Evolutionary conservation across 768 basidiomycete species (phyloP), one percentile per base, ranked within the genome.

Genomic region (Leccinum ochraceum): DNA sequence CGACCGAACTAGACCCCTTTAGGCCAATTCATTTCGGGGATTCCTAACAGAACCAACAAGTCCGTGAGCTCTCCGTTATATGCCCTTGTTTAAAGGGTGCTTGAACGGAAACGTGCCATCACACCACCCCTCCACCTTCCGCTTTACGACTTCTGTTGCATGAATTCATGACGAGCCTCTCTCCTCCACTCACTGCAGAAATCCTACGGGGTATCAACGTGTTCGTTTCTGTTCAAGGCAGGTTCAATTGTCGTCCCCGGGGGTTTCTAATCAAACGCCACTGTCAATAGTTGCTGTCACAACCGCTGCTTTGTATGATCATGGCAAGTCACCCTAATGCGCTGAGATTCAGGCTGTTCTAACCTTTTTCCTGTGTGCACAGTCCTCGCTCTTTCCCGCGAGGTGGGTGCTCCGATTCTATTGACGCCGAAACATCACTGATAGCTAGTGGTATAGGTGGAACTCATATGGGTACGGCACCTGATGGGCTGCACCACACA

Each of bases 401-500:
- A 74, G 63, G 72, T 67, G 54, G 57, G 72, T 58, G 42, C 24
- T 49, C 34, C 48, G 30, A 49, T 4, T 32, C 13, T 26, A 39
- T 26, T 34, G 57, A 10, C 49, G 16, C 20, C n/a, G 51, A 54
- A 51, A 46, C 3, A n/a, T 3, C 24, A 6, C 30, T 59, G 32
- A 71, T 28, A 20, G 4, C 24, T 10, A 11, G 32, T 36, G 44
- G 32, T 53, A 52, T 32, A 73, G 72, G 60, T 73, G 46, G 72
- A 75, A 7, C 68, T 74, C 22, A 61, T 73, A 59, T 73, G 74
- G 74, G 72, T 75, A 52, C 57, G 70, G 42, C 3, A 13, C 50
- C 24, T 11, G 13, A 42, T 49, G 49, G 4, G 34, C 17, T 20
- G 30, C n/a, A 28, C 56, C 37, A 30, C 37, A 7, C 11, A 28